These are phyloP conservation scores for Phyllosticta capitalensis DNA, from an alignment of 2,329 filamentous ascomycete genomes.

Conservation along the genomic window DNA sequence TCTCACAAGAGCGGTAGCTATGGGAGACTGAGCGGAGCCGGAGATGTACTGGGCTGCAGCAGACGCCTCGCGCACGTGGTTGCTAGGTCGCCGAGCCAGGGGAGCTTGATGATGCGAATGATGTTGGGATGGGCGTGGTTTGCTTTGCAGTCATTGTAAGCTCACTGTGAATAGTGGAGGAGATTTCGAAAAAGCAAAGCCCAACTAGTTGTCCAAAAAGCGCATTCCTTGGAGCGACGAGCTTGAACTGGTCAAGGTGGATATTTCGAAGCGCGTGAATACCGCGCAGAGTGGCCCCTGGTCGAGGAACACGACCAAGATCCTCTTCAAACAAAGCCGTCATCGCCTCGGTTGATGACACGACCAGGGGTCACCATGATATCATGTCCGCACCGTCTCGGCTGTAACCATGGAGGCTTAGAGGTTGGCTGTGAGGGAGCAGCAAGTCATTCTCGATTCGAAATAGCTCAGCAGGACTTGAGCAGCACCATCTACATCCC, in stretches of 20 bases:
- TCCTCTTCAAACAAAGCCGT: neutral
- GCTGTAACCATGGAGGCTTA: neutral
- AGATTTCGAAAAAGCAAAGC: neutral
- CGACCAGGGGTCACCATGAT: neutral
- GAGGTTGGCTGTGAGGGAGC: neutral
- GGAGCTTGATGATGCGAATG: neutral
- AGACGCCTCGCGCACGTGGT: neutral
- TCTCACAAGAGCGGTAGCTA: neutral
- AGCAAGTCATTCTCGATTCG: neutral
- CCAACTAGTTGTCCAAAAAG: neutral
- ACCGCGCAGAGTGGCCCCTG: neutral
- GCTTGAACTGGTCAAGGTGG: neutral
- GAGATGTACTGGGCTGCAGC: neutral
- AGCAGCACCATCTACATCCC: neutral
- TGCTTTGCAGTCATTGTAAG: neutral
- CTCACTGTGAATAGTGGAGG: neutral
- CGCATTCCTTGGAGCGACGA: neutral
- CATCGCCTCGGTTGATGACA: neutral
- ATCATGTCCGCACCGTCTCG: neutral
- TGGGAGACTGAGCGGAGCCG: neutral
- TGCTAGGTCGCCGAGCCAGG: neutral
- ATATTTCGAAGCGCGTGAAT: neutral
- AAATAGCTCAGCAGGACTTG: neutral
- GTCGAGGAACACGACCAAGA: neutral
- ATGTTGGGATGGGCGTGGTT: neutral